Evolutionary conservation across 2,329 filamentous ascomycete species (phyloP), one percentile per base, ranked within the genome.

Genomic region (Colletotrichum sp.): DNA sequence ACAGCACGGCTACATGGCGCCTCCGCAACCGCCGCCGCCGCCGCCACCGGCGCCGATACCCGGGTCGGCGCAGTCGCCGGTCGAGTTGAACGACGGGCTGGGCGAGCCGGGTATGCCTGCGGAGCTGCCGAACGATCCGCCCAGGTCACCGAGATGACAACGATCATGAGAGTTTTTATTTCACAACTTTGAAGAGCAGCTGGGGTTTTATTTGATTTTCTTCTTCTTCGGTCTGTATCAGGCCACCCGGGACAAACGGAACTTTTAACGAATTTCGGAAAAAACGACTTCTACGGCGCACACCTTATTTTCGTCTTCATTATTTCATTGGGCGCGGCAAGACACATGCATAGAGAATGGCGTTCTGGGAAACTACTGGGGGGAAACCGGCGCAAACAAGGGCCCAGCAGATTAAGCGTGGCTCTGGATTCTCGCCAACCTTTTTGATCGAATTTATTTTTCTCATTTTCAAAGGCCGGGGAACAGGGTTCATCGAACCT

Each of bases 71-170:
- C 64, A 75, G 10, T 68, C 64, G 8, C 77, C 77, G 10, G 75
- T 48, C 24, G 77, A 78, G 30, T 64, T 78, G 5, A 75, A 77
- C 15, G 77, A 71, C 6, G 75, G 67, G 5, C 65, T 39, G 1
- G 77, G 72, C 10, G 75, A 76, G 10, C 72, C 72, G 44, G 68
- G 65, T 10, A 71, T 78, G 66, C 77, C 77, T 4, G 77, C 75
- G 12, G 77, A 78, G 44, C 66, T 78, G 18, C 72, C 71, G 18
- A 72, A 68, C 36, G 74, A 77, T n/a, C 73, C 73, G 16, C 73
- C 73, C 22, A 67, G 73, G 39, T 73, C 69, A 26, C 73, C 73
- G 48, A 68, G 70, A n/a, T 75, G 59, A 57, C 18, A 8, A 30
- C 2, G 26, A 60, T 32, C 8, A 60, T n/a, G 57, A 60, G 16